phyloP scores from a whole-genome alignment of 306 rosid species.

The Cajanus cajan region DNA sequence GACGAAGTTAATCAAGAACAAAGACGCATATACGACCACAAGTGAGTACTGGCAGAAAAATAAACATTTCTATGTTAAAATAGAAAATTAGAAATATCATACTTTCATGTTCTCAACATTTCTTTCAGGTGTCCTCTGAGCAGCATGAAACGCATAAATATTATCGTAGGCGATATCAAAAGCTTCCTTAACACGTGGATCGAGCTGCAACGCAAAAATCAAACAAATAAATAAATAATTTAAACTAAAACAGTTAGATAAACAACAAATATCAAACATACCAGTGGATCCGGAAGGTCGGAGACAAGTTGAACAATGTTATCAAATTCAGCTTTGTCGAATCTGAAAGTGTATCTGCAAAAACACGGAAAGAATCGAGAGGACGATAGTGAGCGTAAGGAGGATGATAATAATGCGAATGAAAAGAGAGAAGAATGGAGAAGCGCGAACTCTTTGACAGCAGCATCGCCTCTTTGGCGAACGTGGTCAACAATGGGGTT shows the following conservation, averaged over 20 bases:
- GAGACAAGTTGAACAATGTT: conserved; percentile 55
- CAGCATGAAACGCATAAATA: conserved; percentile 75
- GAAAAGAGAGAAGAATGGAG: not conserved
- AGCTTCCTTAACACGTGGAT: conserved; percentile 61
- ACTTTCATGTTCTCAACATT: conserved; percentile 82
- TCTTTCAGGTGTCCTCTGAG: conserved; percentile 64
- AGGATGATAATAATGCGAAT: not conserved
- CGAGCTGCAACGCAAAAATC: conserved; percentile 48
- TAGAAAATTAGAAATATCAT: no score
- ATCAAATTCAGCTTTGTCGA: conserved; percentile 62
- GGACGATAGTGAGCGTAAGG: not conserved
- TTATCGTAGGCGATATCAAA: conserved; percentile 81
- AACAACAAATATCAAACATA: not conserved
- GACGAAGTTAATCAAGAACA: not conserved
- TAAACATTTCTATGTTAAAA: no score
- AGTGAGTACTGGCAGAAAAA: no score
- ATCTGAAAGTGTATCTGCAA: conserved; percentile 59
- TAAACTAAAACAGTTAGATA: not conserved
- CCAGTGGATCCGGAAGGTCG: conserved; percentile 77
- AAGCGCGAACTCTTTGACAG: conserved; percentile 55
- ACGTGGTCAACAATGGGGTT: conserved; percentile 72
- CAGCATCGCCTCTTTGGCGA: conserved; percentile 63
- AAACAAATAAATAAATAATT: not conserved
- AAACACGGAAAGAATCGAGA: not conserved
- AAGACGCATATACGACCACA: not conserved